Base-by-base conservation (phyloP, 108 stramenopile genomes). In the Cafeteria roenbergensis region DNA sequence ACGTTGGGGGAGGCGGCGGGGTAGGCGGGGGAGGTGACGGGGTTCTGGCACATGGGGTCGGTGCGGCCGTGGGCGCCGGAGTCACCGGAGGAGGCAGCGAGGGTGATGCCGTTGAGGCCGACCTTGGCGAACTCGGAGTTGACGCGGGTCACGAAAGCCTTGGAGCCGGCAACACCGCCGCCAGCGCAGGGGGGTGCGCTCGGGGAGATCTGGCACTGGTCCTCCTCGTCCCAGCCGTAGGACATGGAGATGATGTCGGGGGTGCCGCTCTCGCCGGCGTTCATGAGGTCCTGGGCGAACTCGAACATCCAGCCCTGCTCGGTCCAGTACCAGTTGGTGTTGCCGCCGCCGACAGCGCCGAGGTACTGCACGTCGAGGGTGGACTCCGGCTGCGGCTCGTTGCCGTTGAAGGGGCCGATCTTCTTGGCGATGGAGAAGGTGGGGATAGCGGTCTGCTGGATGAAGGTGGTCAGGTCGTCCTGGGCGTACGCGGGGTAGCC, bases 1-100 rank as follows among this genome's bases (percentile, higher is more conserved):
- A 82, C 74, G 62, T 78, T 81, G 4, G 82, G 79, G 30, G 75
- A 77, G 51, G 63, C 68, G 26, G 78, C 82, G 35, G 82, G 82
- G 72, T 79, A 82, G 55, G 73, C 70, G n/a, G 82, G 82, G 51
- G 72, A 42, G 63, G 73, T 76, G 17, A 50, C 38, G 1, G 24
- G 24, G 55, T n/a, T 30, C 6, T 56, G 22, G 60, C 22, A 17
- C 27, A 8, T 28, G 20, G 3, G n/a, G n/a, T 73, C 77, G 26
- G 65, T 32, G 32, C 76, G 68, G 36, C 76, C 76, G 67, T 67
- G 73, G 34, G 75, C 78, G 30, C 78, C 78, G n/a, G 69, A 62
- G 42, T 79, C 78, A 30, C 78, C 78, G 17, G 67, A 55, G 57
- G 78, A 70, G 38, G 71, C 68, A 26, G 72, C 20, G 33, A 75